Evolutionary conservation across 495 filamentous ascomycete genomes (phyloP), one percentile per base, ranked within the genome.

Genomic region (Annulohypoxylon maeteangense): DNA sequence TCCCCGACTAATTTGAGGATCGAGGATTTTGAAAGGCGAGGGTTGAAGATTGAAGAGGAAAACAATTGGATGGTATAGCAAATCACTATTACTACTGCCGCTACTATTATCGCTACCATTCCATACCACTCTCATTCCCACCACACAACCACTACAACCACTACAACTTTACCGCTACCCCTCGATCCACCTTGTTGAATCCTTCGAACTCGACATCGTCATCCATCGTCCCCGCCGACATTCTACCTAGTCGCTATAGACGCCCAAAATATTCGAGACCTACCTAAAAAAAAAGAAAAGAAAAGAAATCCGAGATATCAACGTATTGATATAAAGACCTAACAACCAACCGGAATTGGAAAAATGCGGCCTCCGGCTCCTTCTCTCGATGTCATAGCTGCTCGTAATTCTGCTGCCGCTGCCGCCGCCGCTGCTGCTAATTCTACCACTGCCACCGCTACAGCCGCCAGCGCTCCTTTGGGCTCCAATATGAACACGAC

Each of bases 331-430:
- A 27, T 11, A 50, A 8, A 14, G 2, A 42, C 25, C 4, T 42
- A 25, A 42, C 34, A 53, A 40, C 44, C 31, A 25, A 22, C 29
- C 38, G 45, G 55, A 62, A 40, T 55, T 31, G 54, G 40, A 34
- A 73, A 65, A 11, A 71, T 72, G 75, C 75, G 63, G 62, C 76
- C 68, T 58, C 71, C 74, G 62, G 77, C 75, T 69, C 74, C 79
- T 42, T 81, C 82, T 60, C 78, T 83, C 76, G 82, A 84, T 72
- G 78, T 82, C 58, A 79, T 84, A 67, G 81, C 81, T 62, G 76
- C 77, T 58, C 79, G 74, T 44, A 77, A 68, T 66, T 48, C 68
- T 59, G 65, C 72, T 38, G 20, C 60, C 29, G 57, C 65, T 25
- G 27, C 61, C 14, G 40, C 67, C 25, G 22, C 70, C 31, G 44